Base-by-base conservation (phyloP, 768 basidiomycete genomes). In the Piloderma croceum region DNA sequence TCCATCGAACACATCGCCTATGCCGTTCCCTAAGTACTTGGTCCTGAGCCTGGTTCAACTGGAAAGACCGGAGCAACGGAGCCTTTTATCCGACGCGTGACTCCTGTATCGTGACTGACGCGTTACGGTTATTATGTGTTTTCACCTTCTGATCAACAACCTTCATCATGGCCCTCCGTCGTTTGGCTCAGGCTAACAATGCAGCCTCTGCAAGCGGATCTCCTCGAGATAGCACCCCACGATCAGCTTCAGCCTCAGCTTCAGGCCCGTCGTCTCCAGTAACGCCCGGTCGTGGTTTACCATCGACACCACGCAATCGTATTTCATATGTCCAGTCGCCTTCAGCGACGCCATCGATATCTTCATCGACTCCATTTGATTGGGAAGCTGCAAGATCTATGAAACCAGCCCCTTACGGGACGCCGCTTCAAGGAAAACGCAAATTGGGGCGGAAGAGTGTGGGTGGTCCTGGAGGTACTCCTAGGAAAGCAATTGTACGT, bases 331-430 rank as follows among this genome's bases (percentile, higher is more conserved):
- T 79, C 58, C 68, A 80, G 31, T 83, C 74, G 7, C 86, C 74
- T 3, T 77, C 75, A 24, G 62, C 73, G 2, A 79, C 82, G 0
- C 79, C 84, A 4, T 90, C 88, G 3, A 69, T 84, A 34, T 86
- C 87, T 5, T 81, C 83, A 1, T 81, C 83, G 6, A 60, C 72
- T 7, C 83, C 88, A 1, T 91, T 91, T 52, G 88, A 91, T 64
- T 90, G 89, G 89, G 82, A 85, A 22, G 88, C 89, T 1, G 89
- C 80, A 10, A 70, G 82, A n/a, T 70, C 76, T 1, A 68, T 74
- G 36, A 71, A 70, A 45, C 80, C 84, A 3, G 76, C 88, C 3
- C 88, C 88, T 3, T 90, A 83, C 68, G 69, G 67, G 3, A 79
- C 80, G 0, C 84, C 84, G 2, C 55, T 70, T 6, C 62, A 63